A percentile compares a stretch with the other conserved stretches of the same genome.
phyloP scores from a whole-genome alignment of 306 rosid genomes.

The Begonia fuchsioides region DNA sequence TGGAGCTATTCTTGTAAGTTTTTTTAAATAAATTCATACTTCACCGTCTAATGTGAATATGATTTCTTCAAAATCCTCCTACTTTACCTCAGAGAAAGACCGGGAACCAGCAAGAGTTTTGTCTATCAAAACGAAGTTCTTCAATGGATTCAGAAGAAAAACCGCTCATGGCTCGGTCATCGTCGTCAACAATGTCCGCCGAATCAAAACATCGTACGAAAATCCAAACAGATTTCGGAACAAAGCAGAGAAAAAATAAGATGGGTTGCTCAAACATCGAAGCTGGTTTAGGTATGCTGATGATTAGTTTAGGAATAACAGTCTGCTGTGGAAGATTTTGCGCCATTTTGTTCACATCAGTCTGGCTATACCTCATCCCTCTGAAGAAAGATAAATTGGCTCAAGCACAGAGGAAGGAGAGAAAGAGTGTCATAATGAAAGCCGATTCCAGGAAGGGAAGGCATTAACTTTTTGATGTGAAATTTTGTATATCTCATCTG shows the following conservation, averaged over 20 bases:
- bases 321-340: constrained; percentile 33
- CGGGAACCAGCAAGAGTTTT: constrained; percentile 18
- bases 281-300: constrained; percentile 23
- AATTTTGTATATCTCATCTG: too few species aligned
- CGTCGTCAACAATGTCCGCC: constrained; percentile 13
- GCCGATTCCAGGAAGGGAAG: constrained; percentile 1
- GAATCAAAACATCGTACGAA: constrained; percentile 3
- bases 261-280: constrained; percentile 6
- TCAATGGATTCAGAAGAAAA: constrained; percentile 8
- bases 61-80: neutral
- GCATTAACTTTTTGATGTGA: constrained; percentile 12
- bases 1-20: constrained; percentile 36
- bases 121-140: constrained; percentile 20
- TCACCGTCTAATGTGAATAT: too few species aligned
- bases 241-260: constrained; percentile 13
- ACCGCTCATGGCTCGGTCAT: constrained; percentile 7
- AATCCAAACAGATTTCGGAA: neutral
- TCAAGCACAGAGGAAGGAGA: constrained; percentile 9
- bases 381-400: constrained; percentile 13
- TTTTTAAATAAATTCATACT: neutral
- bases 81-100: constrained; percentile 24
- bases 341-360: constrained; percentile 30
- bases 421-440: constrained; percentile 14
- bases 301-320: constrained; percentile 33
- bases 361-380: constrained; percentile 25